Percentiles rank a stretch among this genome's conserved stretches.
phyloP scores from a whole-genome alignment of 2,329 filamentous ascomycete genomes.

The Fusarium tupiense region DNA sequence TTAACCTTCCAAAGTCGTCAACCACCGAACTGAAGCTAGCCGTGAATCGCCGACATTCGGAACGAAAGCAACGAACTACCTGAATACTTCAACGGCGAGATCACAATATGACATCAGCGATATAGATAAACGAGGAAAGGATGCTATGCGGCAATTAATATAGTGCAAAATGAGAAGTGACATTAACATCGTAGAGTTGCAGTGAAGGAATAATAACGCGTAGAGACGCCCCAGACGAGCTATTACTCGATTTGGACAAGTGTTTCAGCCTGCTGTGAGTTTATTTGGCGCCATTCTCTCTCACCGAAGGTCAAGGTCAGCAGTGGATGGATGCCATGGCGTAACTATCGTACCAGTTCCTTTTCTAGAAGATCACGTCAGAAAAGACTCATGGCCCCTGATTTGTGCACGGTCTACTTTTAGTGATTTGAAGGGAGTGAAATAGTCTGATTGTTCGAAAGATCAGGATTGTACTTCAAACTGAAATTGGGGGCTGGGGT shows the following conservation, averaged over 20 bases:
- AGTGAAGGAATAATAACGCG: constrained; percentile 3
- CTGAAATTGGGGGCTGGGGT: constrained; percentile 10
- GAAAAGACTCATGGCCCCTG: not conserved
- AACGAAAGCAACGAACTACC: not conserved
- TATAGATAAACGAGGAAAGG: not conserved
- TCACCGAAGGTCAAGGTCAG: constrained; percentile 6
- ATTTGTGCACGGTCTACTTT: not conserved
- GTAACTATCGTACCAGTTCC: constrained; percentile 7
- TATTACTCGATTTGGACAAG: constrained; percentile 34
- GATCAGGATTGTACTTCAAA: not conserved
- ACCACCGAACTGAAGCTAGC: constrained; percentile 9
- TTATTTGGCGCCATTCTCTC: constrained; percentile 15
- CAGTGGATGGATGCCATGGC: not conserved
- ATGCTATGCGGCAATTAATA: not conserved
- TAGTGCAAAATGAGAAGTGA: not conserved
- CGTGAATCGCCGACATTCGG: constrained; percentile 33
- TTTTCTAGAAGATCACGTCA: not conserved
- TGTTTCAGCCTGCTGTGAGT: constrained; percentile 6
- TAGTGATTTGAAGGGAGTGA: not conserved
- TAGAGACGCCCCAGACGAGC: constrained; percentile 29
- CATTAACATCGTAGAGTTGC: not conserved
- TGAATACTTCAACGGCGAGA: not conserved
- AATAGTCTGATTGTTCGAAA: constrained; percentile 6
- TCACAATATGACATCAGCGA: not conserved
- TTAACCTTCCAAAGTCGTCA: not conserved